Conservation (phyloP, 306 rosid species). For the Acmispon strigosus region DNA sequence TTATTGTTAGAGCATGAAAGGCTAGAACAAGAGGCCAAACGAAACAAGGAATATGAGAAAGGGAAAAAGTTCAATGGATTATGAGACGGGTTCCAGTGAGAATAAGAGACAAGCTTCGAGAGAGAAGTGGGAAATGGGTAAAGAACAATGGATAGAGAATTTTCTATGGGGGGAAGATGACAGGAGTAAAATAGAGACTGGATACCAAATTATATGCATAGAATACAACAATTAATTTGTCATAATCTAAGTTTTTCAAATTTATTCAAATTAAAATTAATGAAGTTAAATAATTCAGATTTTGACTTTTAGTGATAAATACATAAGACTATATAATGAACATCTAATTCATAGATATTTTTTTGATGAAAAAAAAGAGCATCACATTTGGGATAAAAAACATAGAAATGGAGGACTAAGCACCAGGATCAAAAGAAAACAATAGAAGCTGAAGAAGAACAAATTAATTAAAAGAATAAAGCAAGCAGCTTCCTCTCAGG, state of each 20-base stretch:
- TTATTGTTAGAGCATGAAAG: too few relatives aligned
- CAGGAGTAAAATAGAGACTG: neutral
- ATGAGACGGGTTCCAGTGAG: neutral
- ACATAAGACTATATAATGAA: neutral
- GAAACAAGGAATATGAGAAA: neutral
- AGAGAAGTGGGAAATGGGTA: neutral
- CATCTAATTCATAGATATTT: neutral
- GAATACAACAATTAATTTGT: neutral
- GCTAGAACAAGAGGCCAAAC: neutral
- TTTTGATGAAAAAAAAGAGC: neutral
- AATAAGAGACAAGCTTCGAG: neutral
- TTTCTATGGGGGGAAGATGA: too few relatives aligned
- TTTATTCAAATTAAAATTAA: neutral
- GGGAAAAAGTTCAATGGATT: neutral
- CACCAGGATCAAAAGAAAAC: neutral
- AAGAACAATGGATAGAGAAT: neutral
- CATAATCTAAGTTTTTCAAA: neutral
- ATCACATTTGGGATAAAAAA: neutral
- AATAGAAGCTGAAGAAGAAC: neutral
- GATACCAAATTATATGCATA: neutral
- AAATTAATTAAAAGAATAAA: neutral
- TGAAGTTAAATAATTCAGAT: neutral
- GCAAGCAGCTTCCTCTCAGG: constrained; percentile 3
- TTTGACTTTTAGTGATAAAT: neutral
- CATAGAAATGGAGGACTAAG: neutral